Percentiles rank a stretch among this genome's conserved stretches.
These are phyloP conservation scores for Kuraishia capsulata DNA, from an alignment of 805 yeast genomes.

Conservation along the genomic window DNA sequence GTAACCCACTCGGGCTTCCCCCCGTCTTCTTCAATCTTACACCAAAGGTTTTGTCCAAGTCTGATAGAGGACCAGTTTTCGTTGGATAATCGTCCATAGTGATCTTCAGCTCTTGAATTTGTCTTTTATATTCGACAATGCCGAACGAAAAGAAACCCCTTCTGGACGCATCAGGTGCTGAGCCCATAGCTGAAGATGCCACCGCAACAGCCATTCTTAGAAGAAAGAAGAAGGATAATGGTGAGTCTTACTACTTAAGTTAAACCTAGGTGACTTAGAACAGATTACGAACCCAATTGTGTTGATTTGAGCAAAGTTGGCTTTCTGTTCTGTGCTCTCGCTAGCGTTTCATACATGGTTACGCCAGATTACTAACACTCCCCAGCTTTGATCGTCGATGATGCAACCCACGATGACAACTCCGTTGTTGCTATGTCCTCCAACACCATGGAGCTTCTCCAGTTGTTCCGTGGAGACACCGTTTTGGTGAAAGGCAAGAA, in stretches of 20 bases:
- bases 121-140: no score
- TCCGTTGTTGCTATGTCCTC: slow-evolving; percentile 94
- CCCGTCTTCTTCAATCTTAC: no score
- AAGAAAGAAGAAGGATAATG: slow-evolving; percentile 96
- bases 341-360: neutral
- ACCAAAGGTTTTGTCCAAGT: no score
- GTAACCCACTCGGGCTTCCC: no score
- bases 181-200: slow-evolving; percentile 22
- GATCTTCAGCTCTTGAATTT: no score
- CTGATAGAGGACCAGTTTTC: no score
- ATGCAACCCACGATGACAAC: slow-evolving; percentile 95
- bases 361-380: slow-evolving; percentile 2
- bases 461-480: slow-evolving; percentile 96
- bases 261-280: neutral
- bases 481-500: slow-evolving; percentile 96
- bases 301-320: no score
- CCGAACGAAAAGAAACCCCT: slow-evolving; percentile 24
- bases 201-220: slow-evolving; percentile 97
- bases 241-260: no score
- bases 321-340: neutral
- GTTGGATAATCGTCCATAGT: no score
- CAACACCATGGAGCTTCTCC: slow-evolving; percentile 88
- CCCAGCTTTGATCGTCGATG: slow-evolving; percentile 83
- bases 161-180: slow-evolving; percentile 27
- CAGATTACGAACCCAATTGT: neutral